Conservation (phyloP, 2,329 filamentous ascomycete species). For the Paraphaeosphaeria minitans region DNA sequence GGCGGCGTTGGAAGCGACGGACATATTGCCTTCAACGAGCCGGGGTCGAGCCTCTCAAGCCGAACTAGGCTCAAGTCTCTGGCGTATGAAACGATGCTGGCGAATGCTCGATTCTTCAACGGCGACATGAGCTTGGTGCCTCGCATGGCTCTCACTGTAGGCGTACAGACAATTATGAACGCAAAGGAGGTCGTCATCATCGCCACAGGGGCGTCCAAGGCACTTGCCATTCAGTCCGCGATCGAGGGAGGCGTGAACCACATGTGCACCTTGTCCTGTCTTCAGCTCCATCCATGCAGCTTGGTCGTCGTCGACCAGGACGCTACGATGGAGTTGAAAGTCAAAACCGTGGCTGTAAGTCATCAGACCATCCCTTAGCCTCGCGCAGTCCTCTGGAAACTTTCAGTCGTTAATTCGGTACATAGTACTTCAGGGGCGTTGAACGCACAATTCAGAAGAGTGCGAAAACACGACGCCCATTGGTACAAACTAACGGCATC, state of each 20-base stretch:
- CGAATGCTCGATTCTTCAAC: slow-evolving; percentile 83
- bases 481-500: not conserved
- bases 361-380: not conserved
- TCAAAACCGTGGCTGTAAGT: slow-evolving; percentile 49
- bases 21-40: slow-evolving; percentile 90
- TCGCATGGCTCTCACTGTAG: slow-evolving; percentile 81
- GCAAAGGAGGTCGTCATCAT: slow-evolving; percentile 76
- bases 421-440: slow-evolving; percentile 56
- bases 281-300: slow-evolving; percentile 80
- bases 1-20: slow-evolving; percentile 87
- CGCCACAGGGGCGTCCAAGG: slow-evolving; percentile 80
- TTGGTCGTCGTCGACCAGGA: slow-evolving; percentile 86
- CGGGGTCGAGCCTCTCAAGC: slow-evolving; percentile 76
- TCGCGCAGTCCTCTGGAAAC: not conserved
- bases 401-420: slow-evolving; percentile 12
- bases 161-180: slow-evolving; percentile 81
- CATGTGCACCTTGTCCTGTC: slow-evolving; percentile 85
- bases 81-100: slow-evolving; percentile 83
- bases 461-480: not conserved
- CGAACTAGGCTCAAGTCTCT: slow-evolving; percentile 85
- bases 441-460: slow-evolving; percentile 30
- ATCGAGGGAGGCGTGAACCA: slow-evolving; percentile 84
- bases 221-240: slow-evolving; percentile 76
- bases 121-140: slow-evolving; percentile 76
- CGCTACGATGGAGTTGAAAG: slow-evolving; percentile 55